Evolutionary conservation across 169 alveolate genomes (phyloP).

Genomic region (Plasmodium falciparum): DNA sequence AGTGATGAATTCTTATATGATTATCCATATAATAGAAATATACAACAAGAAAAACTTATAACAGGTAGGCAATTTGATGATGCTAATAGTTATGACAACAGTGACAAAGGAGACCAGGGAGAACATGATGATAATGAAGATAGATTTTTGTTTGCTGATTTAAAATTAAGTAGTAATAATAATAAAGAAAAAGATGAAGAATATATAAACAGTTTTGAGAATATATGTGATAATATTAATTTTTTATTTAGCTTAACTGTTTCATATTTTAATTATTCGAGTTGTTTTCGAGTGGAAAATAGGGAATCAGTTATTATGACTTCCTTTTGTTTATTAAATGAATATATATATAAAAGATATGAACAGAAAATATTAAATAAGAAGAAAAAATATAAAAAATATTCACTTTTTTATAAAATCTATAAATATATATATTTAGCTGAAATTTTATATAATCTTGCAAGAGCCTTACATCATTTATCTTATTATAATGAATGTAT

Average conservation of each 20-base stretch:
- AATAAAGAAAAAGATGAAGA: background rate
- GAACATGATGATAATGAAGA: constrained; percentile 26
- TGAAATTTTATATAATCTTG: constrained; percentile 61
- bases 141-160: constrained; percentile 11
- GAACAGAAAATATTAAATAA: constrained; percentile 47
- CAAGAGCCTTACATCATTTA: constrained; percentile 59
- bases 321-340: constrained; percentile 72
- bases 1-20: background rate
- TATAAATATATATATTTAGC: constrained; percentile 70
- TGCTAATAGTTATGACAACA: background rate
- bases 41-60: too few relatives aligned
- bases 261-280: constrained; percentile 50
- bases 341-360: constrained; percentile 64
- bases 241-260: constrained; percentile 63
- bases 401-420: constrained; percentile 46
- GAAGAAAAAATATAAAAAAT: constrained; percentile 48
- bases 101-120: background rate
- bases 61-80: too few relatives aligned
- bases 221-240: constrained; percentile 36
- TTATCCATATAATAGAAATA: too few relatives aligned
- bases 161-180: constrained; percentile 13
- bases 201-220: constrained; percentile 23
- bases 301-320: constrained; percentile 71
- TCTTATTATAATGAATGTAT: constrained; percentile 58
- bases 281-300: constrained; percentile 41